Evolutionary conservation across 176 grass and related monocot genomes (phyloP), one percentile per base, ranked within the genome.

Genomic region (Aegilops umbellulata): DNA sequence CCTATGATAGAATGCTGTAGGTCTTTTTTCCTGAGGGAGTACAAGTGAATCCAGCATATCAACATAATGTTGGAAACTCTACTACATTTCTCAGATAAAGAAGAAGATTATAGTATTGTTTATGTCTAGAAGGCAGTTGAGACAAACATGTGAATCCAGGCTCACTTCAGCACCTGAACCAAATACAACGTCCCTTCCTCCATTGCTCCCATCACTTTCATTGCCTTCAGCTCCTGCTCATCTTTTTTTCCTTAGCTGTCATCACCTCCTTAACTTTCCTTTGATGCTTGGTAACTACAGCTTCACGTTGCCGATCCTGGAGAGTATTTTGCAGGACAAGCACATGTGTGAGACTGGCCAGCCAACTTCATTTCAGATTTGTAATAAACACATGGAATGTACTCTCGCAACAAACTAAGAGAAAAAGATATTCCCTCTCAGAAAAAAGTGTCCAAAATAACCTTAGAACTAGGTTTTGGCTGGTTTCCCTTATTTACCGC

Each of bases 191-290:
- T 98, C 41, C 41, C 41, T 12, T 98, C 91, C 82, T 98, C 96
- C 93, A 98, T 92, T 26, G 88, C 93, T 75, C 96, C 96, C 96
- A 95, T 98, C 0, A 88, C 73, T 90, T 92, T 98, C 94, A 98
- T 92, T 80, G 91, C 93, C 78, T 98, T 98, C 55, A 91, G 44
- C 79, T 98, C 93, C 93, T 94, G 76, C 62, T 95, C 93, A 71
- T 94, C 90, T 53, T 90, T 91, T 81, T 70, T 55, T 69, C 46
- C 78, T 95, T 98, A 27, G 64, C 83, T 82, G 82, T 44, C 49
- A 94, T 92, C 30, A 90, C 90, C 68, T 94, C 88, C 75, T 92
- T 89, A 80, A 94, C 91, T 87, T 89, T 93, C 76, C 74, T 98
- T 77, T 94, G 93, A 74, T 95, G 93, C 86, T 94, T 93, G 26